phyloP scores from a whole-genome alignment of 1,284 basidiomycete species.

The Ganoderma lucidum region DNA sequence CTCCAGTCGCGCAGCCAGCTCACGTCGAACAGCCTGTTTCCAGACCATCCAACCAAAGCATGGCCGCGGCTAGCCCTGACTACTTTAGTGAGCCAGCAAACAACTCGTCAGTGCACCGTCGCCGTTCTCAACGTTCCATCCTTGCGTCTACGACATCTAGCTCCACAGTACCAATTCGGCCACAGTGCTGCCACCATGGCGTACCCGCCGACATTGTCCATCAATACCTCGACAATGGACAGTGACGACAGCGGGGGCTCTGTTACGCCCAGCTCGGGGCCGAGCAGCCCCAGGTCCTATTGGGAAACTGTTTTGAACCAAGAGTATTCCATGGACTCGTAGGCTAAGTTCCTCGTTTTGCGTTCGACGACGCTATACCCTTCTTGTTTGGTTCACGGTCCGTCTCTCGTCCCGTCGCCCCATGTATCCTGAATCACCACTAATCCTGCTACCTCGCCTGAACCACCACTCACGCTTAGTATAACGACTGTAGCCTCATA shows the following conservation, averaged over 20 bases:
- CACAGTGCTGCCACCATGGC: not conserved
- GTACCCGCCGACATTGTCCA: not conserved
- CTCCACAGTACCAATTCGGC: not conserved
- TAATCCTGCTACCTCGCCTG: not conserved
- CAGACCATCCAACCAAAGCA: not conserved
- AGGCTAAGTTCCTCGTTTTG: not conserved
- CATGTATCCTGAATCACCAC: not conserved
- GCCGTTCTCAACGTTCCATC: not conserved
- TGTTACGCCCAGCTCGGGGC: constrained; percentile 7
- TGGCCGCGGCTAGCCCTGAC: not conserved
- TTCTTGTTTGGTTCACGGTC: not conserved
- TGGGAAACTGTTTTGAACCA: not conserved
- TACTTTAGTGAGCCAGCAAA: not conserved
- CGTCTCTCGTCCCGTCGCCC: not conserved
- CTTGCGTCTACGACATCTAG: not conserved
- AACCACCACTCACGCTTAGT: not conserved
- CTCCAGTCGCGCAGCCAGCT: not conserved
- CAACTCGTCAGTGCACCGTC: not conserved
- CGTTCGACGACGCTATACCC: not conserved
- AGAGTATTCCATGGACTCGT: not conserved
- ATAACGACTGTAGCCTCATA: not conserved
- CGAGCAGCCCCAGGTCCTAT: constrained; percentile 17
- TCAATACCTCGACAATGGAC: not conserved
- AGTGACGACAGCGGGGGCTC: not conserved
- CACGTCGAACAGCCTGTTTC: not conserved